Base-by-base conservation (phyloP, 2,329 filamentous ascomycete species). In the Saccharata proteae region DNA sequence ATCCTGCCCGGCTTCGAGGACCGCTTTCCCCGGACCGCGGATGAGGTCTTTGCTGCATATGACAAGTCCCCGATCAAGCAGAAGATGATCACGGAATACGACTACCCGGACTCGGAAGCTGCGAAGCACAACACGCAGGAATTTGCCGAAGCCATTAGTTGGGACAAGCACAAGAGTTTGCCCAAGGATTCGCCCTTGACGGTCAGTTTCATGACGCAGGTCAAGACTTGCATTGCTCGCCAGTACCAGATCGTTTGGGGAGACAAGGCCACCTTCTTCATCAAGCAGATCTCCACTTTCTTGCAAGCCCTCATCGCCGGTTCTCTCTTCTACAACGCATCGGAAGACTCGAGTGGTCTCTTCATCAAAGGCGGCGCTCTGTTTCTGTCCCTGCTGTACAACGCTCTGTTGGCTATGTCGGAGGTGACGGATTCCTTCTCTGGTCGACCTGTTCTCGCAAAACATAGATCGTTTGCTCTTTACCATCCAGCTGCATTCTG, bases 401-500 rank as follows among this genome's bases (percentile, higher is more conserved):
- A 78, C 45, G 61, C 65, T 34, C 52, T 81, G 6, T 46, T 79
- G 2, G 64, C 73, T 14, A 71, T 80, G 62, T 67, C 73, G 2
- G 77, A 82, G 48, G 75, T 81, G 2, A 75, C 43, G 0, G 48
- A 49, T 16, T 41, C 71, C 0, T 80, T 75, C 42, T 59, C 53
- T 9, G 73, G 73, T 12, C 64, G 76, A 16, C 80, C 81, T 1
- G 90, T 93, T 43, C 79, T 93, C 32, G 83, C 92, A 45, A 93
- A 93, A 50, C 85, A 94, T 43, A 61, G 68, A 34, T 73, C 77
- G 30, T 93, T 92, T 48, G 83, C 83, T n/a, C 67, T 93, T 16
- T 92, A 90, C 47, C 84, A 92, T 46, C 83, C 86, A 0, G 83
- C 79, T 5, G 79, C 83, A 78, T 47, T 61, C 69, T 10, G 65